Evolutionary conservation across 768 basidiomycete species (phyloP), one percentile per base, ranked within the genome.

Genomic region (Rhodosporidiobolus odoratus): DNA sequence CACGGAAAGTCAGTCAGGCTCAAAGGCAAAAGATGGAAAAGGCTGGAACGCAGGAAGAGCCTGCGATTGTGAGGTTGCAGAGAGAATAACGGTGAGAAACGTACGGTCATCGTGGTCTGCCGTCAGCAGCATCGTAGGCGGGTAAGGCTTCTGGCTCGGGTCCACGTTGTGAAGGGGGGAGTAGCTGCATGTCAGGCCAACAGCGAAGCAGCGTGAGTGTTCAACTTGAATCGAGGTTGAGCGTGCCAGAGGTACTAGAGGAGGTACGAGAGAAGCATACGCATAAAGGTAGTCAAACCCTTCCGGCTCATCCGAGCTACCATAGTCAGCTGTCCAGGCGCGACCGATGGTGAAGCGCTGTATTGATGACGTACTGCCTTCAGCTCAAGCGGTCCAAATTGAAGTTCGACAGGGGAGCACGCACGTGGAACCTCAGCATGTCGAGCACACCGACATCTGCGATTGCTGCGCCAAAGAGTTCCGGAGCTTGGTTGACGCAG

Each of bases 101-200:
- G 43, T 45, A 52, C 72, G 63, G 65, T 71, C 66, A 52, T 72
- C 70, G 71, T 75, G 76, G 53, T 78, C 73, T 8, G 71, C 76
- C 2, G 76, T 77, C 43, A 77, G 64, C 30, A 92, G 82, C 67
- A 92, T 77, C n/a, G 83, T 82, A 0, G 91, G 72, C 21, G 91
- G 91, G 53, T 89, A 80, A 9, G 66, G 57, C 27, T n/a, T 53
- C 57, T 66, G 82, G 85, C 74, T 84, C 81, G 56, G 81, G 50
- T 87, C 83, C n/a, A 92, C 82, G 73, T 89, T 92, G 78, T 92
- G 90, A 37, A 92, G 75, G 0, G 91, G 90, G 16, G 90, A 92
- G 68, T 89, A 84, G 3, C 86, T 87, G 77, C 19, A 23, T 13
- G 37, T 21, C n/a, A n/a, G n/a, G n/a, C n/a, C n/a, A n/a, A n/a